Conservation (phyloP, 306 rosid genomes). For the Alnus rubra region DNA sequence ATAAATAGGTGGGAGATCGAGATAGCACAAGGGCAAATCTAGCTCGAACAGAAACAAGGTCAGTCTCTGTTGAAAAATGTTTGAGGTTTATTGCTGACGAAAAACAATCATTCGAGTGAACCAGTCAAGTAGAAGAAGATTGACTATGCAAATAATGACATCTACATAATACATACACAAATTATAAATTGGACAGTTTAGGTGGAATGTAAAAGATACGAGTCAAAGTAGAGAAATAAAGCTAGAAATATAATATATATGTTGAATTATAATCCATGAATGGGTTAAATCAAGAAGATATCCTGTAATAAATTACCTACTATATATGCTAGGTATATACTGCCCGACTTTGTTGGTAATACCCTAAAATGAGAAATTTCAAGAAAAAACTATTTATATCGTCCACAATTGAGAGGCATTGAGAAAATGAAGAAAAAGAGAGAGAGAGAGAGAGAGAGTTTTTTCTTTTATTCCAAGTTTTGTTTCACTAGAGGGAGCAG, state of each 20-base stretch:
- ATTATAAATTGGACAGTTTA: slow-evolving; percentile 3
- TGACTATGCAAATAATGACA: slow-evolving; percentile 84
- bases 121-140: slow-evolving; percentile 96
- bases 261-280: slow-evolving; percentile 88
- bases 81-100: slow-evolving; percentile 95
- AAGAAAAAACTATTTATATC: no score
- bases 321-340: no score
- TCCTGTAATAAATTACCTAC: no score
- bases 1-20: no score
- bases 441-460: no score
- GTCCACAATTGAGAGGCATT: no score
- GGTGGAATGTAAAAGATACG: slow-evolving; percentile 3
- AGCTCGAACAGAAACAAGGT: slow-evolving; percentile 37
- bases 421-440: no score
- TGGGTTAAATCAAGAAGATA: slow-evolving; percentile 91
- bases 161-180: slow-evolving; percentile 46
- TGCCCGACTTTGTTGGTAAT: no score
- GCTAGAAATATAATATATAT: background rate
- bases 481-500: no score
- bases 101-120: slow-evolving; percentile 69
- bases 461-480: no score
- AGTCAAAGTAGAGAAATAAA: slow-evolving; percentile 1
- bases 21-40: no score
- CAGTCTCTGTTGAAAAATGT: slow-evolving; percentile 59
- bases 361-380: no score